phyloP scores from a whole-genome alignment of 108 stramenopile genomes.

The Nannochloropsis salina region DNA sequence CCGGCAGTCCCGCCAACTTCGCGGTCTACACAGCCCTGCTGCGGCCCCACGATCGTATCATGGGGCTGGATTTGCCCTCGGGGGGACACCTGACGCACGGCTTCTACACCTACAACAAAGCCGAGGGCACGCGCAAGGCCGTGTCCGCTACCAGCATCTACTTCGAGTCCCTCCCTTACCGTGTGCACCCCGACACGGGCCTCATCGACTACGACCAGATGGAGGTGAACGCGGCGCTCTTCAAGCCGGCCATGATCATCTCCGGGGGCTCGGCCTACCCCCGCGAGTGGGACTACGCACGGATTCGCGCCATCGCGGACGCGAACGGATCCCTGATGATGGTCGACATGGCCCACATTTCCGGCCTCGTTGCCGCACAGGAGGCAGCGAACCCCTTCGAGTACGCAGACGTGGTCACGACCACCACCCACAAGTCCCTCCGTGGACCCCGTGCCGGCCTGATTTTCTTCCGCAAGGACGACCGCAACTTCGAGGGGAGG shows the following conservation, averaged over 20 bases:
- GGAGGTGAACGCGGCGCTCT: conserved; percentile 75
- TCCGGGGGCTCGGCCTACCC: conserved; percentile 99
- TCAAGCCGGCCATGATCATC: conserved; percentile 98
- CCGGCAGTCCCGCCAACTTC: conserved; percentile 98
- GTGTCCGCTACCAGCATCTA: conserved; percentile 98
- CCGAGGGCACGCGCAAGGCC: conserved; percentile 84
- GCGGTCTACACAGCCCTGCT: conserved; percentile 97
- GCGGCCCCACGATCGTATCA: conserved; percentile 98
- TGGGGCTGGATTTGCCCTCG: conserved; percentile 97
- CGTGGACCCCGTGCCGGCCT: conserved; percentile 98
- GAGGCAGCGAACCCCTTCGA: conserved; percentile 89
- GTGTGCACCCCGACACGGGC: conserved; percentile 89
- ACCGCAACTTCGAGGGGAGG: conserved; percentile 80
- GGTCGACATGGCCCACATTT: conserved; percentile 99
- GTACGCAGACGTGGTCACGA: conserved; percentile 93
- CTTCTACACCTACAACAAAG: conserved; percentile 98
- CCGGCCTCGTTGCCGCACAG: conserved; percentile 90
- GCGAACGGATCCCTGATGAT: conserved; percentile 92
- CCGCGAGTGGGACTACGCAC: conserved; percentile 96
- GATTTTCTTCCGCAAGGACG: conserved; percentile 99
- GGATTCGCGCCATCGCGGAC: conserved; percentile 94
- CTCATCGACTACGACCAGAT: conserved; percentile 91
- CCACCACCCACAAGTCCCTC: conserved; percentile 99
- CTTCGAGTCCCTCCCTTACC: conserved; percentile 99
- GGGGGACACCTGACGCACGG: conserved; percentile 98